Percentiles rank a stretch among this genome's conserved stretches.
Conservation (phyloP, 345 rosid genomes). For the Sisymbrium altissimum region DNA sequence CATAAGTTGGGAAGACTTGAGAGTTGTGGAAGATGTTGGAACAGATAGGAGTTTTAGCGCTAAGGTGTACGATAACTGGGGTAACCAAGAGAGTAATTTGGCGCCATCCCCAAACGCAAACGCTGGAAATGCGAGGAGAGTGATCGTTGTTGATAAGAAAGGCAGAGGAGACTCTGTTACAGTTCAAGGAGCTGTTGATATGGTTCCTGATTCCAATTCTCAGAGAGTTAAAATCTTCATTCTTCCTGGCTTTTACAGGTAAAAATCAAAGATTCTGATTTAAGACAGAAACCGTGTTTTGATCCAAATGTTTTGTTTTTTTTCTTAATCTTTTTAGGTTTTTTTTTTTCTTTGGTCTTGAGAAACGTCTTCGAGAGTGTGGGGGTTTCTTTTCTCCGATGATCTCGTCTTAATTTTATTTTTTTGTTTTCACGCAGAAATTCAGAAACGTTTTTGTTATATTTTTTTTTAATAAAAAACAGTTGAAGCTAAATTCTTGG, state of each 20-base stretch:
- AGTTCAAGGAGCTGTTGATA: constrained; percentile 86
- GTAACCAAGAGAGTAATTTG: neutral
- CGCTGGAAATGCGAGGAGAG: constrained; percentile 31
- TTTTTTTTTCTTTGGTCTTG: neutral
- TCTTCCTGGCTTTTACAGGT: constrained; percentile 91
- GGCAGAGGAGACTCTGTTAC: constrained; percentile 72
- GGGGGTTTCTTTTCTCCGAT: neutral
- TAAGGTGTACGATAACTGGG: constrained; percentile 18
- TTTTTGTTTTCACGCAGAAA: neutral
- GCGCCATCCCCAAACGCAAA: constrained; percentile 19
- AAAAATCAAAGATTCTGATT: neutral
- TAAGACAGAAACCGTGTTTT: constrained; percentile 3
- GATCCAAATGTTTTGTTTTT: neutral
- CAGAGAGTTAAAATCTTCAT: constrained; percentile 72
- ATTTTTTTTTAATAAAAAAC: neutral
- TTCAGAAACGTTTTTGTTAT: neutral
- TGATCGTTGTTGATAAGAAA: constrained; percentile 65
- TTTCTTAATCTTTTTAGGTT: too few species aligned
- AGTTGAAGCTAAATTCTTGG: constrained; percentile 40
- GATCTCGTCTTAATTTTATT: neutral
- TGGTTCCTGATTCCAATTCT: constrained; percentile 63
- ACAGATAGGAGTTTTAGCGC: neutral
- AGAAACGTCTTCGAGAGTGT: constrained; percentile 6
- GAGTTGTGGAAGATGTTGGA: constrained; percentile 34
- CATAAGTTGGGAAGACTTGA: constrained; percentile 81